Evolutionary conservation across 768 basidiomycete species (phyloP), one percentile per base, ranked within the genome.

Genomic region (Candolleomyces eurysporus): DNA sequence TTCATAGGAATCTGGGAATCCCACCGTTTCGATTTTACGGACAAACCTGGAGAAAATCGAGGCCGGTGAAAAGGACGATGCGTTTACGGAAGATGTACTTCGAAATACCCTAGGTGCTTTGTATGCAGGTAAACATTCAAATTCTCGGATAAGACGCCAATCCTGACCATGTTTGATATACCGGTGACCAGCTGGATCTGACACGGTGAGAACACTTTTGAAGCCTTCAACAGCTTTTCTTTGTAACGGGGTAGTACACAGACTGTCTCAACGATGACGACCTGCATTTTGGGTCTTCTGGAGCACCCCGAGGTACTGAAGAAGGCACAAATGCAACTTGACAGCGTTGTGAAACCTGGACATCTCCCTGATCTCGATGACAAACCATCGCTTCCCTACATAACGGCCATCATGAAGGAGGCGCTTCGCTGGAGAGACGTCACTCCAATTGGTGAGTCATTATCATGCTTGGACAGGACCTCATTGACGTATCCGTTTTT

Each of bases 271-370:
- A 53, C 61, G 3, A 62, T 64, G 13, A 21, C 60, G 21, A 52
- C 64, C 17, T 64, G 56, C 58, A 55, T 64, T 42, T 57, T 64
- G 21, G 64, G 39, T 36, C 56, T 64, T 13, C 31, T 61, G 17
- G 53, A 55, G n/a, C 46, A 64, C 32, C 64, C 64, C 7, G 53
- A 56, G 4, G 69, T 71, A 7, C 65, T 74, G 8, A 64, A 63
- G 40, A 73, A 67, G 51, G 76, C 75, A 2, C 76, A 78, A 54
- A 61, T 43, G 4, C 73, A 78, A 52, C 64, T 79, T 5, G 78
- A 77, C 60, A 48, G 63, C 21, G 71, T 76, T 6, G 43, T 76
- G 6, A 71, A 73, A 17, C 56, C 61, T 6, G 69, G 70, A 21
- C 61, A 70, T 46, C 63, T 79, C 14, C 78, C 78, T 0, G 68